A percentile compares a stretch with the other conserved stretches of the same genome.
phyloP scores from a whole-genome alignment of 768 basidiomycete species.

The Mycena albidolilacea region DNA sequence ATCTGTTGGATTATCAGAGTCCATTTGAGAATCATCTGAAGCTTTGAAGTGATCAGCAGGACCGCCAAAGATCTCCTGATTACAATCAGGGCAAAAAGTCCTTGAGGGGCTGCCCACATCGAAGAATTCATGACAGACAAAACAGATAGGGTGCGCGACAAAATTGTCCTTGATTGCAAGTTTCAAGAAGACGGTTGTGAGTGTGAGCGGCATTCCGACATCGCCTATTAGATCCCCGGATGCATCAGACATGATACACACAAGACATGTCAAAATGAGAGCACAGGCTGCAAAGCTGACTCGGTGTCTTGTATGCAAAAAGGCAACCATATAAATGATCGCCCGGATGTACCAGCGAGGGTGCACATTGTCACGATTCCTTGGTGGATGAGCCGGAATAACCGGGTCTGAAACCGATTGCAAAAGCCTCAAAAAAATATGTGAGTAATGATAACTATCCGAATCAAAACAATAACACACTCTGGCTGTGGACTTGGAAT shows the following conservation, averaged over 20 bases:
- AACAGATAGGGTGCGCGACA: background rate
- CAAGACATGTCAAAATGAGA: background rate
- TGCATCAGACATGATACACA: background rate
- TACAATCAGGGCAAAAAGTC: background rate
- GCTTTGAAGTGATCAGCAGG: background rate
- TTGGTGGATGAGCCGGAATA: too few relatives aligned
- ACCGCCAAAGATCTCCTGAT: background rate
- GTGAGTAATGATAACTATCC: too few relatives aligned
- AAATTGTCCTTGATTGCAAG: background rate
- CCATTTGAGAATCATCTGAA: background rate
- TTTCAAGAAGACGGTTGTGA: background rate
- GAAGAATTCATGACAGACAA: background rate
- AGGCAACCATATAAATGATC: slow-evolving; percentile 8
- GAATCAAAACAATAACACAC: too few relatives aligned
- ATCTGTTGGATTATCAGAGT: too few relatives aligned
- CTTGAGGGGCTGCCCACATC: background rate
- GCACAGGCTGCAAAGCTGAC: slow-evolving; percentile 1
- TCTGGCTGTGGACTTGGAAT: too few relatives aligned
- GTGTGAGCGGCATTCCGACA: background rate
- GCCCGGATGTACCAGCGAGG: slow-evolving; percentile 1
- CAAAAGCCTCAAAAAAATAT: too few relatives aligned
- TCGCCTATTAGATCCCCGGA: background rate
- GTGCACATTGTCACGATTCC: background rate
- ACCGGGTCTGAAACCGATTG: too few relatives aligned
- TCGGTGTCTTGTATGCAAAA: slow-evolving; percentile 4